Evolutionary conservation across 257 asterid species (phyloP).

Genomic region (Ocimum tenuiflorum): DNA sequence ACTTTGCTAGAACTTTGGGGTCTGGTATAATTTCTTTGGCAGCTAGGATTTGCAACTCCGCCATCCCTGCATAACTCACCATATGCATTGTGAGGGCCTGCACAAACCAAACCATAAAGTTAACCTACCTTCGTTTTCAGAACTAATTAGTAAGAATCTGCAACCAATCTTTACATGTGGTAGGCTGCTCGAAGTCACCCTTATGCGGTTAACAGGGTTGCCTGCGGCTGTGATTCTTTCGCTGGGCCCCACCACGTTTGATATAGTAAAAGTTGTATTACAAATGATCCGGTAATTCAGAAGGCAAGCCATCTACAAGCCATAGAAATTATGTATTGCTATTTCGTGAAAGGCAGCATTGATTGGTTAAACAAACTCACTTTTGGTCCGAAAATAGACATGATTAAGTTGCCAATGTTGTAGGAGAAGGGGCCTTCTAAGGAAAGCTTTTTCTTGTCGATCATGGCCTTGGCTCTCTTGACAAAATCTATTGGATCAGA

Average conservation of each 20-base stretch:
- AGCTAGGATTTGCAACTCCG: slow-evolving; percentile 66
- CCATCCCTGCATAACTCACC: slow-evolving; percentile 72
- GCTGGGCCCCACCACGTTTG: slow-evolving; percentile 62
- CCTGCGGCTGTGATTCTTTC: slow-evolving; percentile 42
- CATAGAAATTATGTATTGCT: not conserved
- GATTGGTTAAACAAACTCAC: slow-evolving; percentile 17
- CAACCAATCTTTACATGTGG: slow-evolving; percentile 53
- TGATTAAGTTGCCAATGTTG: slow-evolving; percentile 39
- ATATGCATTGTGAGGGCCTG: slow-evolving; percentile 84
- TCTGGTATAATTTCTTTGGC: slow-evolving; percentile 80
- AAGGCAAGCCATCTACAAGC: slow-evolving; percentile 41
- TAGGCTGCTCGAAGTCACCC: slow-evolving; percentile 49
- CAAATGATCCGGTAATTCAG: slow-evolving; percentile 57
- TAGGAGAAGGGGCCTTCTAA: slow-evolving; percentile 64
- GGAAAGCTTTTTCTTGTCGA: slow-evolving; percentile 82
- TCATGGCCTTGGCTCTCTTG: slow-evolving; percentile 66
- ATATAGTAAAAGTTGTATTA: slow-evolving; percentile 64
- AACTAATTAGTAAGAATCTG: too few relatives aligned
- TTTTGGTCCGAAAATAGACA: slow-evolving; percentile 68
- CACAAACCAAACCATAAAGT: not conserved
- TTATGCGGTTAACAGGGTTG: slow-evolving; percentile 43
- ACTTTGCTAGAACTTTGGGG: slow-evolving; percentile 55
- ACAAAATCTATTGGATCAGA: slow-evolving; percentile 57
- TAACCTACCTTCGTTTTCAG: not conserved
- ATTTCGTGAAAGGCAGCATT: not conserved